Evolutionary conservation across 306 rosid species (phyloP).

Genomic region (Amphicarpaea edgeworthii): DNA sequence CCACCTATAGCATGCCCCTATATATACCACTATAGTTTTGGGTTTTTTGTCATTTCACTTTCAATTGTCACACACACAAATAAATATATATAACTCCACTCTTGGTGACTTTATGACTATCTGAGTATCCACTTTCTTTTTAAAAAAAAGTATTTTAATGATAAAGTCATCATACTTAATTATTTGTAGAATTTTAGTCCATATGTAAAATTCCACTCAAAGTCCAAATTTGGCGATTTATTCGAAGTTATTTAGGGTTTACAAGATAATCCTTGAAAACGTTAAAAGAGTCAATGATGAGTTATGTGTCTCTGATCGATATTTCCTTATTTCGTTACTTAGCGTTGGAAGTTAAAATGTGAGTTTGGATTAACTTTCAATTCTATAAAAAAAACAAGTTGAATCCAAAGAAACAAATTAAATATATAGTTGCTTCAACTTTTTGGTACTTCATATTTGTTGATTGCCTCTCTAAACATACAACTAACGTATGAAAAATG

Average conservation of each 20-base stretch:
- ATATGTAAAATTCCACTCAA: too few species aligned
- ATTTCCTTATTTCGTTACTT: background rate
- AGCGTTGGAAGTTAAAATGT: too few species aligned
- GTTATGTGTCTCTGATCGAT: background rate
- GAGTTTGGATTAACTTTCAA: too few species aligned
- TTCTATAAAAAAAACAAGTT: too few species aligned
- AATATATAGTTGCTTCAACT: too few species aligned
- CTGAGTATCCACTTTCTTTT: background rate
- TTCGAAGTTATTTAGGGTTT: background rate
- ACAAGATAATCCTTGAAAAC: background rate
- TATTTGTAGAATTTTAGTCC: too few species aligned
- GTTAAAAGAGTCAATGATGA: background rate
- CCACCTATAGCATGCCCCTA: too few species aligned
- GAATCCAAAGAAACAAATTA: too few species aligned
- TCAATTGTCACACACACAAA: background rate
- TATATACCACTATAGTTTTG: background rate
- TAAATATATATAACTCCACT: background rate
- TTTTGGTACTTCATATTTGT: too few species aligned
- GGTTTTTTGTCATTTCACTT: background rate
- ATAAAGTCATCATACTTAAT: background rate
- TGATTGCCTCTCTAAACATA: too few species aligned
- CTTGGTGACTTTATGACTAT: constrained; percentile 18
- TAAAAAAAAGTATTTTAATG: background rate
- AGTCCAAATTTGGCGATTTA: too few species aligned
- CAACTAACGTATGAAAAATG: too few species aligned